These are phyloP conservation scores for Arthromyces matolae DNA, from an alignment of 768 basidiomycete species.

Conservation along the genomic window DNA sequence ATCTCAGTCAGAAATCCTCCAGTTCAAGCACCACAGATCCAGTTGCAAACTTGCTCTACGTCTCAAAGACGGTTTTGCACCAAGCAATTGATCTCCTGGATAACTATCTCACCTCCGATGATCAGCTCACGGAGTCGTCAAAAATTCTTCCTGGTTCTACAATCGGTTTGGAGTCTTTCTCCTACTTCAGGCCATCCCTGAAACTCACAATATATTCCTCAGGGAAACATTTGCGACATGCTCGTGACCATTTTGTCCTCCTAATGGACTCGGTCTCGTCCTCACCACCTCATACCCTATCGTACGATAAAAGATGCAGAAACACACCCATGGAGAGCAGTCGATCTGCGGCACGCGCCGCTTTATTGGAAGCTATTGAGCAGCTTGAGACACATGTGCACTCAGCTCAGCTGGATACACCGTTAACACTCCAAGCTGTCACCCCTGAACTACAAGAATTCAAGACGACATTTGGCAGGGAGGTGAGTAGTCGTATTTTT, in stretches of 20 bases:
- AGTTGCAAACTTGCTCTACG: slow-evolving; percentile 58
- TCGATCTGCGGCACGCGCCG: slow-evolving; percentile 52
- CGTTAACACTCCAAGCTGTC: slow-evolving; percentile 73
- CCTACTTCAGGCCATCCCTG: not conserved
- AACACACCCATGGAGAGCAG: slow-evolving; percentile 84
- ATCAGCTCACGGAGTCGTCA: slow-evolving; percentile 67
- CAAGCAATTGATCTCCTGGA: slow-evolving; percentile 76
- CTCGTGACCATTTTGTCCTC: slow-evolving; percentile 76
- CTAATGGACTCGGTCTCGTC: slow-evolving; percentile 53
- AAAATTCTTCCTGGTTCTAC: slow-evolving; percentile 82
- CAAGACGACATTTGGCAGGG: slow-evolving; percentile 78
- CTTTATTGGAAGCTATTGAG: slow-evolving; percentile 52
- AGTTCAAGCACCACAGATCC: slow-evolving; percentile 16
- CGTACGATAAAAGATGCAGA: slow-evolving; percentile 72
- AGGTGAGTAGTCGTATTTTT: slow-evolving; percentile 41
- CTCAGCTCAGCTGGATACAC: slow-evolving; percentile 44
- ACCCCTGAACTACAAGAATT: slow-evolving; percentile 76
- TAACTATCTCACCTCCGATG: slow-evolving; percentile 59
- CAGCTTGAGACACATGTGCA: slow-evolving; percentile 55
- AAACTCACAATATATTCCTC: slow-evolving; percentile 3
- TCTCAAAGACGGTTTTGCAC: slow-evolving; percentile 61
- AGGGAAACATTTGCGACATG: slow-evolving; percentile 88
- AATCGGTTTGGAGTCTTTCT: slow-evolving; percentile 60
- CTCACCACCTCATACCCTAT: slow-evolving; percentile 48
- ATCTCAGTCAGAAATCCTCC: slow-evolving; percentile 15